Evolutionary conservation across 768 basidiomycete genomes (phyloP), one percentile per base, ranked within the genome.

Genomic region (Trametes meyenii): DNA sequence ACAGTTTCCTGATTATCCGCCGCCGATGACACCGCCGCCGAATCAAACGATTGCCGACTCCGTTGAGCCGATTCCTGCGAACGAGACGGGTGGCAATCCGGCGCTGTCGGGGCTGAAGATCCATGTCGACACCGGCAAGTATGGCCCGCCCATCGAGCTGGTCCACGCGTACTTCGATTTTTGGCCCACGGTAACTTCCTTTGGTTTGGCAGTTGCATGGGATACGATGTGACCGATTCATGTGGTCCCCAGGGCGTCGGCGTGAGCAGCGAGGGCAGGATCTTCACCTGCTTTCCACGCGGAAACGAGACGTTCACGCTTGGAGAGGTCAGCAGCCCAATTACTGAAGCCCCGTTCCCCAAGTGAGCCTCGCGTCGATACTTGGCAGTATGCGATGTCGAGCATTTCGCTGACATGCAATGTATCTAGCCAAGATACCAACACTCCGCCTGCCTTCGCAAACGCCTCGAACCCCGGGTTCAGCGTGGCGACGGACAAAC

Each of bases 1-100:
- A 17, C 19, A 65, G 64, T 65, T 61, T 17, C 64, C 60, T 3
- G 64, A 65, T 29, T 65, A 61, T 45, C 60, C 64, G 6, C 60
- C 64, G 14, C 63, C 58, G 12, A n/a, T 39, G 26, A 50, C 58
- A 7, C 58, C 54, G 24, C 50, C 50, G 23, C 50, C 59, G 19
- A 57, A 61, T 38, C 53, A 51, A 14, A 56, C 55, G 3, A 44
- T 61, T n/a, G 63, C 54, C 8, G 54, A 51, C 21, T 36, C 44
- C 12, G 55, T 54, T 26, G 42, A 26, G 0, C n/a, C 50, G 6
- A 23, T 64, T 13, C 59, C 63, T 21, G 51, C 49, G 3, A 42
- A 45, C 19, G 42, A 59, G 21, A 59, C 58, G 21, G 40, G 35
- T 12, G 26, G 35, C 11, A 40, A 59, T n/a, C 21, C 23, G 5